Percentiles rank a stretch among this genome's conserved stretches.
Conservation (phyloP, 73 alveolate genomes). For the Halteria grandinella region DNA sequence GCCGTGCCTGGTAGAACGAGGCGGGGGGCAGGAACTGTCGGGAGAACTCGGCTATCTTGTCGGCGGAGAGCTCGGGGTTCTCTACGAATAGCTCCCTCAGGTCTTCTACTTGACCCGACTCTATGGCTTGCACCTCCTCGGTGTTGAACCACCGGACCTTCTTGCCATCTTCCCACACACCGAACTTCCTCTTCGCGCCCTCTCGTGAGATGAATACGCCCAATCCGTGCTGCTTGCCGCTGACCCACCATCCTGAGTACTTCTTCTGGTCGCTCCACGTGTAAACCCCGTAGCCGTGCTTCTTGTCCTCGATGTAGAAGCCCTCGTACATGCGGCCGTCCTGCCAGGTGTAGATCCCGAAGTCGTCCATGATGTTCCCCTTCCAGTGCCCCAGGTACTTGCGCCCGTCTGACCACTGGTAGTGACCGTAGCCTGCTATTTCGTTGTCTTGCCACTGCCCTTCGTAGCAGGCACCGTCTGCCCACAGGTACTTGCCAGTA, state of each 20-base stretch:
- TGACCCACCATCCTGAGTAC: conserved; percentile 54
- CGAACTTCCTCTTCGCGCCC: conserved; percentile 41
- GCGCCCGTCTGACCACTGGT: conserved; percentile 70
- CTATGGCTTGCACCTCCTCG: conserved; percentile 6
- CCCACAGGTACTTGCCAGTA: conserved; percentile 74
- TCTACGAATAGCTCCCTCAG: too few species aligned
- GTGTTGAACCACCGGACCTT: conserved; percentile 40
- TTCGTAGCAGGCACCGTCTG: conserved; percentile 81
- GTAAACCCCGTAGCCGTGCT: conserved; percentile 67
- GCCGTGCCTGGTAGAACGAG: too few species aligned
- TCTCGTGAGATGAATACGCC: conserved; percentile 16
- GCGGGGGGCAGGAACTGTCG: too few species aligned
- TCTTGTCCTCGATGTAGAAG: conserved; percentile 73
- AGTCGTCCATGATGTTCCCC: conserved; percentile 70
- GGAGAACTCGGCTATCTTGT: too few species aligned
- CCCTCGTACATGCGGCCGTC: conserved; percentile 82
- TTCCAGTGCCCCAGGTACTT: conserved; percentile 81
- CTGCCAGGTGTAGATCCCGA: conserved; percentile 74
- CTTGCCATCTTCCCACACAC: conserved; percentile 59
- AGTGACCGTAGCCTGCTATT: conserved; percentile 72
- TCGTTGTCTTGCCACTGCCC: conserved; percentile 78
- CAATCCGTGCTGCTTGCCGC: conserved; percentile 52
- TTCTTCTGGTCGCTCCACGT: conserved; percentile 33
- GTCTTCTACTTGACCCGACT: background rate
- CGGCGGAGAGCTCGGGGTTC: too few species aligned